These are phyloP conservation scores for Rhodamnia rubescens DNA, from an alignment of 345 rosid genomes.

Conservation along the genomic window DNA sequence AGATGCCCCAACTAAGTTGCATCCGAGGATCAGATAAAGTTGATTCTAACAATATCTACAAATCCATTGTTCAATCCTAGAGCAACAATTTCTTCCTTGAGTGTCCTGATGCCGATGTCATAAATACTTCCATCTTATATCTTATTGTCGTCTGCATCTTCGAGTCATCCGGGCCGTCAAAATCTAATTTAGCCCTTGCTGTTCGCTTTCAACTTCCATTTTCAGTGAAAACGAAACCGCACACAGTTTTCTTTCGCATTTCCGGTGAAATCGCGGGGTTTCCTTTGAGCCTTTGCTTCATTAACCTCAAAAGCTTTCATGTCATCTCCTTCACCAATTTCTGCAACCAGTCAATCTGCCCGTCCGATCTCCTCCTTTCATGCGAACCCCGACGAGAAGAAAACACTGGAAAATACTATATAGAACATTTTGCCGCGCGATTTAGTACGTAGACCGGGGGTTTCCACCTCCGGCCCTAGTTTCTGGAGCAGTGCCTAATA, in stretches of 20 bases:
- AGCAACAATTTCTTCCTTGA: not conserved
- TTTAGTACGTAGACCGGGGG: not conserved
- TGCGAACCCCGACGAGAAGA: not conserved
- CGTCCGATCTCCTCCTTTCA: not conserved
- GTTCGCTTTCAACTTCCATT: not conserved
- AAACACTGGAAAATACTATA: not conserved
- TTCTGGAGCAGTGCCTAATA: too few species aligned
- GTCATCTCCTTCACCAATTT: not conserved
- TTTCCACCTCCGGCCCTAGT: too few species aligned
- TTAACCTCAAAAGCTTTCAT: not conserved
- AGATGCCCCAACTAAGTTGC: too few species aligned
- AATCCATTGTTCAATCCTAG: too few species aligned
- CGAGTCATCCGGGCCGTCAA: not conserved
- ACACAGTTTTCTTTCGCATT: not conserved
- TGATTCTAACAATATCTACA: too few species aligned
- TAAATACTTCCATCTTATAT: not conserved
- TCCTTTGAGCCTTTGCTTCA: too few species aligned
- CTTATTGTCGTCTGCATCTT: not conserved
- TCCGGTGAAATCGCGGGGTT: not conserved
- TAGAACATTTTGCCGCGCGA: not conserved
- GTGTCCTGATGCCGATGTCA: not conserved
- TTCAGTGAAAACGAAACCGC: not conserved
- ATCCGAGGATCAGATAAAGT: too few species aligned
- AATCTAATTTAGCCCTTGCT: not conserved
- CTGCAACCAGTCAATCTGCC: not conserved